Evolutionary conservation across 495 filamentous ascomycete species (phyloP), one percentile per base, ranked within the genome.

Genomic region (Aeminium ludgeri): DNA sequence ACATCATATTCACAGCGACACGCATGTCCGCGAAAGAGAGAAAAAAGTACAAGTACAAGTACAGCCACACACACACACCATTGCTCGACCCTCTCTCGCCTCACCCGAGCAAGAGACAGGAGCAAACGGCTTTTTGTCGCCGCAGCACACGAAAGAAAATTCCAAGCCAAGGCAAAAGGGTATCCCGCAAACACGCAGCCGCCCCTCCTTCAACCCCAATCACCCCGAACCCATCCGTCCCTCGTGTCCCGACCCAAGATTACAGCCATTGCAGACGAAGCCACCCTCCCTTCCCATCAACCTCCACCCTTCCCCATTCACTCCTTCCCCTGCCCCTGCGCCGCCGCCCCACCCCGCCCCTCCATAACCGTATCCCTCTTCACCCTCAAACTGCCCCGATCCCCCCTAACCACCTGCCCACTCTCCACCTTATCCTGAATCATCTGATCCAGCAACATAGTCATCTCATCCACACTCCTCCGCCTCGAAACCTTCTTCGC

Each of bases 391-490:
- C 48, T 51, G 10, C 48, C 48, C 15, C 38, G 27, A 10, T 46
- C 48, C 10, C 43, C 36, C 1, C 40, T 38, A 16, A 46, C 13
- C 15, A 43, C 38, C 1, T 51, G 38, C 19, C 40, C 46, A 27
- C 36, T 49, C 47, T 85, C 80, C 37, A 86, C 79, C 16, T 80
- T 74, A 53, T 84, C 78, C 57, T 83, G 80, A 44, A 94, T 89
- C 86, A 94, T 94, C 58, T 89, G 81, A 48, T 94, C 85, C 23
- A 94, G 69, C 61, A 94, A 83, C 34, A 74, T 69, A 40, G 80
- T 89, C 69, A 92, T 81, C 57, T 92, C 84, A 48, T 89, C 82
- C 34, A 86, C 76, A 43, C 80, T 79, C 65, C 71, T 77, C 20
- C 39, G 33, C 6, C 50, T 33, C 8, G 29, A 37, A 2, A 35